These are phyloP conservation scores for Tylopilus rubrobrunneus DNA, from an alignment of 768 basidiomycete species.

Conservation along the genomic window DNA sequence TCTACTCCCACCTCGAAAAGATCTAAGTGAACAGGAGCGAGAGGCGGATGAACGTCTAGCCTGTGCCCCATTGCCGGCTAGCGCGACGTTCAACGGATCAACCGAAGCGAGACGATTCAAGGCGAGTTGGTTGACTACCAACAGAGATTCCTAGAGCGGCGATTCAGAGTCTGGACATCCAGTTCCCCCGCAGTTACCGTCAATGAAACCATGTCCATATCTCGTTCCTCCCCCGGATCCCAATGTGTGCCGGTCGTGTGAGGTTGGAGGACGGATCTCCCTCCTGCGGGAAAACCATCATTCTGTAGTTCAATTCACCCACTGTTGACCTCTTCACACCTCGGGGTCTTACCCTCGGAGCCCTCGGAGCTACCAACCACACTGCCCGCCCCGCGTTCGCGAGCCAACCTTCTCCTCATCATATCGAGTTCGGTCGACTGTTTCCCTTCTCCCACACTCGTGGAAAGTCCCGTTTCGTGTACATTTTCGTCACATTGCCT, in stretches of 20 bases:
- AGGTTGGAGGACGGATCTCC: slow-evolving; percentile 13
- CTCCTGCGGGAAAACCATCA: slow-evolving; percentile 17
- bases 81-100: slow-evolving; percentile 14
- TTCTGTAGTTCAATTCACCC: slow-evolving; percentile 20
- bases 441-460: slow-evolving; percentile 2
- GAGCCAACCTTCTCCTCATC: slow-evolving; percentile 10
- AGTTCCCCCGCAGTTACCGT: slow-evolving; percentile 1
- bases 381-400: slow-evolving; percentile 4
- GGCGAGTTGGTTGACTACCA: slow-evolving; percentile 47
- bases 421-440: slow-evolving; percentile 15
- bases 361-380: slow-evolving; percentile 21
- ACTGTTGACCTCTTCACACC: slow-evolving; percentile 22
- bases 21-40: slow-evolving; percentile 15
- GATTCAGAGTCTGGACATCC: slow-evolving; percentile 19
- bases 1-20: slow-evolving; percentile 44
- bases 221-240: slow-evolving; percentile 3
- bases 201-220: neutral
- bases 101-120: slow-evolving; percentile 51
- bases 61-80: slow-evolving; percentile 33
- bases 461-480: slow-evolving; percentile 23
- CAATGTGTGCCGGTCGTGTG: slow-evolving; percentile 5
- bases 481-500: slow-evolving; percentile 20
- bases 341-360: slow-evolving; percentile 31
- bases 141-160: slow-evolving; percentile 24
- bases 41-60: slow-evolving; percentile 39